Conservation (phyloP, 2,329 filamentous ascomycete genomes). For the Alternaria sp. region DNA sequence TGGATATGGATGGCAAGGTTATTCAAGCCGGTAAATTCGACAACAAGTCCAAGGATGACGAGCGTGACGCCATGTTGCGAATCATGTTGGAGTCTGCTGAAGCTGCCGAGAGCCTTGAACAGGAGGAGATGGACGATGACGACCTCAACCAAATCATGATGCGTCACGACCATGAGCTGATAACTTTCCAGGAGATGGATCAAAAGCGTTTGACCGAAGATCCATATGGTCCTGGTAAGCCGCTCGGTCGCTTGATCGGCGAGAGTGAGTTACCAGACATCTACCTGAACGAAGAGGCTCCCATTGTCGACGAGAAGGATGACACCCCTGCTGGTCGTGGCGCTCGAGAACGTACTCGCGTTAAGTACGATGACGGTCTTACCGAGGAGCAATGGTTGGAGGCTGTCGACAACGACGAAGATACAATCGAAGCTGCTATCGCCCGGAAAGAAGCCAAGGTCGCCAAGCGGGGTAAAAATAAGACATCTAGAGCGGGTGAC, state of each 20-base stretch:
- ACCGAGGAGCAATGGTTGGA: slow-evolving; percentile 99
- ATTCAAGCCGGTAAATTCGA: slow-evolving; percentile 99
- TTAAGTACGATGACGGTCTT: slow-evolving; percentile 95
- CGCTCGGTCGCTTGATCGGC: slow-evolving; percentile 79
- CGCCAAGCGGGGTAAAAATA: slow-evolving; percentile 79
- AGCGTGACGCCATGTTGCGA: slow-evolving; percentile 94
- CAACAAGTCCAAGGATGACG: slow-evolving; percentile 98
- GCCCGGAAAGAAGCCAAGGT: slow-evolving; percentile 87
- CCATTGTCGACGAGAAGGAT: slow-evolving; percentile 78
- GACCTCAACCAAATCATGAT: slow-evolving; percentile 95
- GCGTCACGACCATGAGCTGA: slow-evolving; percentile 81
- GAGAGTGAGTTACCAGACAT: slow-evolving; percentile 93
- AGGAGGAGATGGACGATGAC: slow-evolving; percentile 98
- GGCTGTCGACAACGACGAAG: slow-evolving; percentile 96
- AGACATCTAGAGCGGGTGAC: slow-evolving; percentile 65
- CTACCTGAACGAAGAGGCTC: slow-evolving; percentile 86
- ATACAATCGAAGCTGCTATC: slow-evolving; percentile 90
- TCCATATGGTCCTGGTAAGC: slow-evolving; percentile 76
- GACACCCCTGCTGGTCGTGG: slow-evolving; percentile 80
- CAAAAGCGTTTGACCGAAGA: slow-evolving; percentile 72
- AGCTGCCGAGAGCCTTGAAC: slow-evolving; percentile 74
- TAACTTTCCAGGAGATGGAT: slow-evolving; percentile 83
- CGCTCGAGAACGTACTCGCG: slow-evolving; percentile 90
- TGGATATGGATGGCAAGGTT: slow-evolving; percentile 99
- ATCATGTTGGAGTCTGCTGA: slow-evolving; percentile 87